Evolutionary conservation across 192 early-diverging fungal species (phyloP), one percentile per base, ranked within the genome.

Genomic region (Diversispora epigaea): DNA sequence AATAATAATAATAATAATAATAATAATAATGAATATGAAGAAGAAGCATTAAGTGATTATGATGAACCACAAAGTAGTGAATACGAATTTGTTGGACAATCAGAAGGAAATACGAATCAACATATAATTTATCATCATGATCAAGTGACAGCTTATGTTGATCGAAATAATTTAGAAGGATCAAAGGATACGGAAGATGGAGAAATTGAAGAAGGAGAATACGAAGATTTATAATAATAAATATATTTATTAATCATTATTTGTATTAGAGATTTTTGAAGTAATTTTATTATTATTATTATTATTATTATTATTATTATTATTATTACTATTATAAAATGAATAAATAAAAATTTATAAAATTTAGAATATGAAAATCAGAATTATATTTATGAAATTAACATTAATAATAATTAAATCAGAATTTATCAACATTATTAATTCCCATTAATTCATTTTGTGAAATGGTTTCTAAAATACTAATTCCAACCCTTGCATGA

Each of bases 401-500:
- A 32, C 25, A 32, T 1, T 32, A 32, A 32, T 32, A 32, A n/a
- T n/a, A n/a, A n/a, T n/a, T 32, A 32, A 32, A 32, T 32, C 25
- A 32, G 25, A 32, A 32, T 32, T 32, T 32, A 32, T 32, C 25
- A 32, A 32, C 25, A 32, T 32, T 32, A 32, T 32, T 32, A 32
- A 32, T 32, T 32, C 44, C 17, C 15, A 68, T 19, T 21, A 58
- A 7, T 6, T 58, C n/a, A 21, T 54, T 17, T 17, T 54, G 50
- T 0, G n/a, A 58, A 58, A 21, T 58, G 9, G 57, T 21, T 21
- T 25, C 22, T 9, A 22, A 58, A 21, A 19, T 19, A 58, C 83
- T 88, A 41, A 94, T 78, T 0, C 88, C 91, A 14, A 88, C 75
- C 45, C 90, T 81, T 8, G 93, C 92, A 60, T 96, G 90, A 57